phyloP scores from a whole-genome alignment of 306 rosid genomes.

The Acacia confusa region DNA sequence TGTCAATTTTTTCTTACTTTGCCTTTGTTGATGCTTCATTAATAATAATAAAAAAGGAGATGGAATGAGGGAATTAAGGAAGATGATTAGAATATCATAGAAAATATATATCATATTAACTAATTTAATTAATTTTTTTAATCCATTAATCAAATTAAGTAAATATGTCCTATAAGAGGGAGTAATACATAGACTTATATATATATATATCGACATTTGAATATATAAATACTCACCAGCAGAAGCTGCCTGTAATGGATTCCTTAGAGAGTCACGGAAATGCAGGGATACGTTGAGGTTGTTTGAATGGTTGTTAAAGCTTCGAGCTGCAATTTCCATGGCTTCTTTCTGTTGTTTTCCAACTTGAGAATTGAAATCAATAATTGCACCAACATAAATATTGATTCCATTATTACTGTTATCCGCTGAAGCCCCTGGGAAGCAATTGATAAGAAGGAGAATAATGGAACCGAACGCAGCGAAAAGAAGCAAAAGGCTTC shows the following conservation, averaged over 20 bases:
- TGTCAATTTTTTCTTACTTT: too few species aligned
- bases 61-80: too few species aligned
- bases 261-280: slow-evolving; percentile 26
- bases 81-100: too few species aligned
- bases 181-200: too few species aligned
- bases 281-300: slow-evolving; percentile 32
- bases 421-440: slow-evolving; percentile 5
- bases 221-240: not conserved
- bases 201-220: too few species aligned
- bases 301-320: slow-evolving; percentile 28
- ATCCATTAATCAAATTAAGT: too few species aligned
- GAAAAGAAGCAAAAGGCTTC: slow-evolving; percentile 3
- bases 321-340: slow-evolving; percentile 45
- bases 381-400: slow-evolving; percentile 37
- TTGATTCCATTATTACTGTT: not conserved
- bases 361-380: slow-evolving; percentile 36
- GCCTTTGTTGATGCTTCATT: too few species aligned
- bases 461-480: slow-evolving; percentile 12
- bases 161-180: too few species aligned
- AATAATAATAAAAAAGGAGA: too few species aligned
- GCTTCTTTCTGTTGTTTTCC: slow-evolving; percentile 39
- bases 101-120: too few species aligned
- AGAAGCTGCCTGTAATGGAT: slow-evolving; percentile 46
- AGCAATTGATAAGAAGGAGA: slow-evolving; percentile 16
- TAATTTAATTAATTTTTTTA: too few species aligned